Evolutionary conservation across 2,329 filamentous ascomycete species (phyloP).

Genomic region (Aspergillus melleus): DNA sequence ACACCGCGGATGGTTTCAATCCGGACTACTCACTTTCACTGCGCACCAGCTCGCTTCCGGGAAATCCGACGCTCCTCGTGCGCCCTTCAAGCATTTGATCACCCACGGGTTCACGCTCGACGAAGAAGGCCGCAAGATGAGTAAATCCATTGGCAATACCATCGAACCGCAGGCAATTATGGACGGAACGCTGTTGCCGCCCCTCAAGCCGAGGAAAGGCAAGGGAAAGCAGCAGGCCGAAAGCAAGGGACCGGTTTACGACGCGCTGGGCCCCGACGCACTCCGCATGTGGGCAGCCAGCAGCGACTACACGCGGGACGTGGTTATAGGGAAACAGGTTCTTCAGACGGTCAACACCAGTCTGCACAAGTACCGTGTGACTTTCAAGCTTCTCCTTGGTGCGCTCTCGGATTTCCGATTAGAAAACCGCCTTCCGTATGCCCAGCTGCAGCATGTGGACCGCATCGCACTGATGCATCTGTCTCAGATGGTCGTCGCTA

Average conservation of each 20-base stretch:
- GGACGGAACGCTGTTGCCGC: constrained; percentile 74
- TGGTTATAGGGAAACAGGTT: constrained; percentile 75
- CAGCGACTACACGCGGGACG: constrained; percentile 87
- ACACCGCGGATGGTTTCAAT: constrained; percentile 98
- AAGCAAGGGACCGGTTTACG: constrained; percentile 49
- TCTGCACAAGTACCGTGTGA: constrained; percentile 84
- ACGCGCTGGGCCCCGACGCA: constrained; percentile 80
- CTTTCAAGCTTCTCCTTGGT: constrained; percentile 86
- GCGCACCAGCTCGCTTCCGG: constrained; percentile 53
- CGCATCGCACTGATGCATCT: constrained; percentile 78
- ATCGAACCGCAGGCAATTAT: constrained; percentile 81
- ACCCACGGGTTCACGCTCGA: constrained; percentile 96
- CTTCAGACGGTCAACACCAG: constrained; percentile 74
- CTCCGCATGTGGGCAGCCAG: constrained; percentile 88
- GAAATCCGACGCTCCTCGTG: constrained; percentile 35
- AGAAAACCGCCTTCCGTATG: constrained; percentile 37
- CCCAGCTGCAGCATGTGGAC: constrained; percentile 63
- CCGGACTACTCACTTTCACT: constrained; percentile 83
- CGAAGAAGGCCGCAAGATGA: constrained; percentile 93
- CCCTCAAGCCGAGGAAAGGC: constrained; percentile 63
- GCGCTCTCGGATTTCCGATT: constrained; percentile 61
- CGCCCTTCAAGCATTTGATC: constrained; percentile 86
- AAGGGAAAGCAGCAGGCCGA: constrained; percentile 49
- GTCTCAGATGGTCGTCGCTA: constrained; percentile 62
- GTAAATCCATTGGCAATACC: constrained; percentile 90